A percentile compares a stretch with the other conserved stretches of the same genome.
These are phyloP conservation scores for Sistotremastrum suecicum DNA, from an alignment of 768 basidiomycete species.

Conservation along the genomic window DNA sequence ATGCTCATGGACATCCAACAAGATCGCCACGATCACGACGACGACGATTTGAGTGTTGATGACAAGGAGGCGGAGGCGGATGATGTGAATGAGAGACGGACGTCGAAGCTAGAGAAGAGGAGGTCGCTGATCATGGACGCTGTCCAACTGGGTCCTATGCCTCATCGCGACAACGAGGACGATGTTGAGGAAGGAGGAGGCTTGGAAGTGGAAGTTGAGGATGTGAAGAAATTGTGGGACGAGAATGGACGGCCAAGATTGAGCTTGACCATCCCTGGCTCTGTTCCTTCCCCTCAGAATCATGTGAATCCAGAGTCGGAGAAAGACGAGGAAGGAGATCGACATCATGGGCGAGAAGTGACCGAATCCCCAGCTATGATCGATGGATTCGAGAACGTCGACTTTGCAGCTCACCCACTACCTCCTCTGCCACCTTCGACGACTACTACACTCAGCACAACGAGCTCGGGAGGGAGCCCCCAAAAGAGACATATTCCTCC, in stretches of 20 bases:
- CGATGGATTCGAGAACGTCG: slow-evolving; percentile 26
- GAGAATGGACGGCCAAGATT: slow-evolving; percentile 12
- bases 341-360: slow-evolving; percentile 26
- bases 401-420: slow-evolving; percentile 17
- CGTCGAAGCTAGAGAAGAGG: too few relatives aligned
- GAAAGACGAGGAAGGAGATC: slow-evolving; percentile 19
- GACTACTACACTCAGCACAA: slow-evolving; percentile 15
- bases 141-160: too few relatives aligned
- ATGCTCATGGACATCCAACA: slow-evolving; percentile 40
- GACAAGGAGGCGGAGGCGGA: slow-evolving; percentile 18
- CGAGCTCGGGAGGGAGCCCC: slow-evolving; percentile 10
- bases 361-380: slow-evolving; percentile 14
- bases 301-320: slow-evolving; percentile 8
- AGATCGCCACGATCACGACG: slow-evolving; percentile 12
- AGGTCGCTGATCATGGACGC: too few relatives aligned
- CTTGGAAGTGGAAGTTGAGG: slow-evolving; percentile 27
- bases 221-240: slow-evolving; percentile 14
- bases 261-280: too few relatives aligned
- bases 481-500: slow-evolving; percentile 37
- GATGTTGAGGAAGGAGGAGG: slow-evolving; percentile 4
- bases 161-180: slow-evolving; percentile 4
- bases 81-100: slow-evolving; percentile 9
- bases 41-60: slow-evolving; percentile 10
- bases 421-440: slow-evolving; percentile 18
- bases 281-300: too few relatives aligned